Conservation (phyloP, 2,329 filamentous ascomycete species). For the Didymella pomorum region DNA sequence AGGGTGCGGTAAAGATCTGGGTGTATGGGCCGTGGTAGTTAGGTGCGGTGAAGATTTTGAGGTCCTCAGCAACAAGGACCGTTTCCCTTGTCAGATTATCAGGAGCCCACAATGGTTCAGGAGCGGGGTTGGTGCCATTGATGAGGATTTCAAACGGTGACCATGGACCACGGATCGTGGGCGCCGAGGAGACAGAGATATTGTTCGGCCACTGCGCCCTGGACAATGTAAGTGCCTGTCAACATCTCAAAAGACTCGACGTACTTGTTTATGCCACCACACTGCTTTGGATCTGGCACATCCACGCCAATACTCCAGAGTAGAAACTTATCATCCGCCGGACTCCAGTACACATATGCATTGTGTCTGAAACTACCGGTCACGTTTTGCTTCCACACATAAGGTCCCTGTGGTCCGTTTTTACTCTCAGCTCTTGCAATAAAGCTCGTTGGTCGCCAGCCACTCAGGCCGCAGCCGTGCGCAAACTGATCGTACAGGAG, state of each 20-base stretch:
- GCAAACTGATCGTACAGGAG: conserved; percentile 58
- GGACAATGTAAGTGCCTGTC: neutral
- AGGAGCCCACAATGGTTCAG: conserved; percentile 49
- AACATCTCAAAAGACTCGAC: neutral
- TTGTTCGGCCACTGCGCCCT: conserved; percentile 28
- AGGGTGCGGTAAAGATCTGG: conserved; percentile 24
- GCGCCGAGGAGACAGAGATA: conserved; percentile 28
- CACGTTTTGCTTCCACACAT: conserved; percentile 53
- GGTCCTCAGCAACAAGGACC: conserved; percentile 48
- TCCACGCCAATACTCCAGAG: conserved; percentile 57
- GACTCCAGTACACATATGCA: conserved; percentile 56
- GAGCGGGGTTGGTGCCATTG: conserved; percentile 55
- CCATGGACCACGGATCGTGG: conserved; percentile 27
- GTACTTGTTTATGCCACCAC: conserved; percentile 23
- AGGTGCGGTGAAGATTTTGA: conserved; percentile 47
- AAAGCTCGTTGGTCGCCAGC: conserved; percentile 59
- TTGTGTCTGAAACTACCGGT: conserved; percentile 58
- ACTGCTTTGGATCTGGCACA: conserved; percentile 33
- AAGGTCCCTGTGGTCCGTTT: conserved; percentile 56
- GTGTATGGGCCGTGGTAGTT: conserved; percentile 41
- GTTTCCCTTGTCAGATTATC: conserved; percentile 41
- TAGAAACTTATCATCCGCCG: conserved; percentile 55
- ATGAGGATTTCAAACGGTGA: conserved; percentile 22
- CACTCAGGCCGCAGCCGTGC: conserved; percentile 56
- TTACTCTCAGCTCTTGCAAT: conserved; percentile 58